Percentiles rank a stretch among this genome's conserved stretches.
Conservation (phyloP, 129 eudicot genomes). For the Erigeron canadensis region DNA sequence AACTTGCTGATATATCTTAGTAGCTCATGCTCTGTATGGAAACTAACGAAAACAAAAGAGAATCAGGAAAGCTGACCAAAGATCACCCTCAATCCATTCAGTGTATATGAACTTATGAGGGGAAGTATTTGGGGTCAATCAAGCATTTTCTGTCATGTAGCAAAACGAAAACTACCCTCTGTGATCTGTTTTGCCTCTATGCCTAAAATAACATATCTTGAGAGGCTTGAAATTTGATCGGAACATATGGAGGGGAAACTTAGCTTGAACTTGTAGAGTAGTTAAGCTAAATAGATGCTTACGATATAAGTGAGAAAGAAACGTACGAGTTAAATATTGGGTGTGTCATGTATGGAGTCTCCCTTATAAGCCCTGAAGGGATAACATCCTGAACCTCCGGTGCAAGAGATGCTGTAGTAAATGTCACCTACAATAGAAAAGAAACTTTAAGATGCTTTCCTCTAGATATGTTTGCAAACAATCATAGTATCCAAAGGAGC, state of each 20-base stretch:
- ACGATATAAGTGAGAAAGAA: slow-evolving; percentile 15
- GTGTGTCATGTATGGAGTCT: slow-evolving; percentile 74
- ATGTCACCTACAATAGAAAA: slow-evolving; percentile 53
- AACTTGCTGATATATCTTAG: slow-evolving; percentile 78
- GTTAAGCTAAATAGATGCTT: neutral
- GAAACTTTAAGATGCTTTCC: neutral
- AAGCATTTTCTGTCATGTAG: too few species aligned
- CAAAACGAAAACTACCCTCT: too few species aligned
- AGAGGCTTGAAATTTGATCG: too few species aligned
- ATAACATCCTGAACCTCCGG: slow-evolving; percentile 67
- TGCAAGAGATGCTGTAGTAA: slow-evolving; percentile 82
- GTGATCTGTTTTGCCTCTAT: too few species aligned
- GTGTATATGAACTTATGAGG: too few species aligned
- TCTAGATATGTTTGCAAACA: neutral
- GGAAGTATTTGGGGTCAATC: too few species aligned
- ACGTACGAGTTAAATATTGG: slow-evolving; percentile 86
- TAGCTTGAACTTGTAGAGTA: neutral
- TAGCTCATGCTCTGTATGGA: slow-evolving; percentile 96
- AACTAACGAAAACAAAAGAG: slow-evolving; percentile 36
- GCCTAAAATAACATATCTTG: too few species aligned
- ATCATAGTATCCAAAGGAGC: neutral
- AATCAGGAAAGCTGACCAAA: neutral
- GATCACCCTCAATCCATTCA: too few species aligned
- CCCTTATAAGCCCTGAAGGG: slow-evolving; percentile 82
- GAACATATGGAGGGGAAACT: too few species aligned